Base-by-base conservation (phyloP, 1,139 yeast species). In the Yamadazyma oceani region DNA sequence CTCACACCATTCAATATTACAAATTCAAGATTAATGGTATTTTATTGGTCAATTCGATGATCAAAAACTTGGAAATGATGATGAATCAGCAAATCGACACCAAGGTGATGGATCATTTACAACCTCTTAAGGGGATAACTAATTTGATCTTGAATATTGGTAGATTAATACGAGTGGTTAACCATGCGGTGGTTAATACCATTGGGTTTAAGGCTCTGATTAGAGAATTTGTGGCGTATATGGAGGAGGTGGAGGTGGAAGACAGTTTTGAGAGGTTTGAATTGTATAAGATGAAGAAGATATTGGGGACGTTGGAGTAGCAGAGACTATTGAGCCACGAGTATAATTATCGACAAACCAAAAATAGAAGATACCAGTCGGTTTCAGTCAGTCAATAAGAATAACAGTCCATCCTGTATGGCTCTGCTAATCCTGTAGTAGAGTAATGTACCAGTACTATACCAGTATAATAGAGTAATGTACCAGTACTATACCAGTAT, bases 241-340 rank as follows among this genome's bases (percentile, higher is more conserved):
- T 45, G 28, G 33, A 56, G 60, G 27, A 69, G 49, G 31, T 58
- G 3, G 29, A 37, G 1, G 40, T 33, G 4, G 34, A 35, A 6
- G 21, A 27, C 5, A 5, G 13, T 5, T 7, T 10, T 10, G 16
- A 6, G 3, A 37, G 34, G 37, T 43, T 43, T 31, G 46, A 43
- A 28, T 29, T 43, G 30, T 43, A 31, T 26, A 43, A 40, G 32
- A 25, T 43, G 31, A 30, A 25, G 31, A 37, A 27, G 14, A 23
- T 38, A 5, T 25, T 40, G 3, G 17, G 30, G 15, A 15, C 30
- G 13, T 21, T 33, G 14, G 17, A 12, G 30, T 5, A 17, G 26
- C 11, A 16, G 16, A 7, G n/a, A 12, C 7, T 9, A 25, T 25
- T 25, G 11, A 10, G 27, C 13, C 27, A 25, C 7, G 13, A 25